Evolutionary conservation across 805 yeast genomes (phyloP), one percentile per base, ranked within the genome.

Genomic region (Saccharomycopsis malanga): DNA sequence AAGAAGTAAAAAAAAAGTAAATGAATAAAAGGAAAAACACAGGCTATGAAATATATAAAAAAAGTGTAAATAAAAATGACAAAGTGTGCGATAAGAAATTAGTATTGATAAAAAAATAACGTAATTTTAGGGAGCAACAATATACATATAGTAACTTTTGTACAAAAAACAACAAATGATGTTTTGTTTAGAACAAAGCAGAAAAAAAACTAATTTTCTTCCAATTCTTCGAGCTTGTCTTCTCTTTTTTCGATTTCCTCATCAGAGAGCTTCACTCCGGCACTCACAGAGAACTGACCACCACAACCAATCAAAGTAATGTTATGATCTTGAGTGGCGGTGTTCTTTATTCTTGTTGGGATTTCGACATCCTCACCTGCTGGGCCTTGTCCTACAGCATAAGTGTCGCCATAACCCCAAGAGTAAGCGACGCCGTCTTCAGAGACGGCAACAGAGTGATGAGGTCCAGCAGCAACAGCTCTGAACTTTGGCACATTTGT

Each of bases 371-470:
- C 98, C 40, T 87, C 96, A 32, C 85, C 81, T 4, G 72, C 70
- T 17, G 88, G 89, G 5, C 98, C 98, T 50, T 88, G 79, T 10
- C 99, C 99, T 27, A 91, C 81, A 17, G 95, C 98, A 65, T 87
- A 93, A 1, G 96, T 89, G 56, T 91, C 98, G 39, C 94, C 97
- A 61, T 89, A 93, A 1, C 99, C 99, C 99, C 99, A 93, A 1
- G 97, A 77, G 68, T 79, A 93, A 1, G 80, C 85, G 44, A 85
- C 68, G 12, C 99, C 98, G 57, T 86, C 87, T 20, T 71, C 75
- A 2, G 94, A 78, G 4, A 89, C 73, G 1, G 96, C 97, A 46
- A 93, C 67, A 2, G 94, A 83, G 62, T 93, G 98, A 58, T 93
- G 98, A 1, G 95, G 82, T 1, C 98, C 98, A 32, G 83, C 78